These are phyloP conservation scores for Aphanomyces euteiches DNA, from an alignment of 352 stramenopile species.

Conservation along the genomic window DNA sequence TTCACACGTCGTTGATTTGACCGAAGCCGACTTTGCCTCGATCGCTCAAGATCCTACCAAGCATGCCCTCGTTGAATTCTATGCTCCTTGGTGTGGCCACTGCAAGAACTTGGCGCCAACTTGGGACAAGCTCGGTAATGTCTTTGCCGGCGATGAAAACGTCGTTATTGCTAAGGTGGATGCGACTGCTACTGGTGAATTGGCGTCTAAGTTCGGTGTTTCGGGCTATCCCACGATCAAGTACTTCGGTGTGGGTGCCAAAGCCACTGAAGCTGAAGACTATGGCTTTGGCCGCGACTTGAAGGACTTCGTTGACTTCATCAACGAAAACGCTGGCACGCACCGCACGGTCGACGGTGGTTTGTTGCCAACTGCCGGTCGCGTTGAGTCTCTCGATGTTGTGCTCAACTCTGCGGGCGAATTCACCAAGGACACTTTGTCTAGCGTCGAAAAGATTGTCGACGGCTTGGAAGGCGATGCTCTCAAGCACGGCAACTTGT, in stretches of 20 bases:
- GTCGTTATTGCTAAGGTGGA: constrained; percentile 85
- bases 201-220: constrained; percentile 79
- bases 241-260: constrained; percentile 80
- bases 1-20: constrained; percentile 61
- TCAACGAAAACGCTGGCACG: constrained; percentile 88
- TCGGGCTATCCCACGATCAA: constrained; percentile 90
- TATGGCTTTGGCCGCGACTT: constrained; percentile 84
- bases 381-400: constrained; percentile 77
- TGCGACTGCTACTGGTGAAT: constrained; percentile 53
- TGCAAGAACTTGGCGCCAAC: constrained; percentile 88
- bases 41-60: constrained; percentile 81
- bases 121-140: constrained; percentile 80
- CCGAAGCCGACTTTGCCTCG: constrained; percentile 63
- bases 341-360: constrained; percentile 70
- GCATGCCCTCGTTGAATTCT: constrained; percentile 91
- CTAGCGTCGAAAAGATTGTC: constrained; percentile 67
- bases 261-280: constrained; percentile 65
- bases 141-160: constrained; percentile 70
- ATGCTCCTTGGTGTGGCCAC: constrained; percentile 92
- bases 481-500: constrained; percentile 77
- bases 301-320: constrained; percentile 81
- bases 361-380: constrained; percentile 69
- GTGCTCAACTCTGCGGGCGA: constrained; percentile 72
- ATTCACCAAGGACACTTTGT: constrained; percentile 61
- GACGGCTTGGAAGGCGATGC: constrained; percentile 61